Evolutionary conservation across 768 basidiomycete genomes (phyloP).

Genomic region (Macrocybe gigantea): DNA sequence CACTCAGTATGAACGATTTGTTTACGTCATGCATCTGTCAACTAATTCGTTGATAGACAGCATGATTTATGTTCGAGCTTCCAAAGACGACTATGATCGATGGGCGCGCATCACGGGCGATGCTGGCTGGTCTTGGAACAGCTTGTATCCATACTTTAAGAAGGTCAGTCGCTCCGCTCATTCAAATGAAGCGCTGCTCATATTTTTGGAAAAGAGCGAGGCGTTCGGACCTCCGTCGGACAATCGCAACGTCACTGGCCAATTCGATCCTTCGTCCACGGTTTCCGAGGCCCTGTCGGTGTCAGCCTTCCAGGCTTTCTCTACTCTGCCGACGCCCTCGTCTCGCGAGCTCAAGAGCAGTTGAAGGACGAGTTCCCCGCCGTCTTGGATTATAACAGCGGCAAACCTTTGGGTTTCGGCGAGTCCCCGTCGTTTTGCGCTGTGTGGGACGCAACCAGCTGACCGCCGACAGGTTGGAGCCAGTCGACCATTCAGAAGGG

Average conservation of each 20-base stretch:
- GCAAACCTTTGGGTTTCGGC: slow-evolving; percentile 23
- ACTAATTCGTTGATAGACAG: slow-evolving; percentile 6
- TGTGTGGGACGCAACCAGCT: neutral
- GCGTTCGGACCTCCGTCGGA: slow-evolving; percentile 20
- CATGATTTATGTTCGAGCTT: slow-evolving; percentile 18
- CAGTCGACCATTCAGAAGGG: slow-evolving; percentile 20
- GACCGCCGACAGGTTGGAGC: slow-evolving; percentile 8
- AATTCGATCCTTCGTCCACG: slow-evolving; percentile 25
- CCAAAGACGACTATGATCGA: slow-evolving; percentile 23
- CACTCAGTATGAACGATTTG: slow-evolving; percentile 12
- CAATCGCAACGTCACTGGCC: slow-evolving; percentile 22
- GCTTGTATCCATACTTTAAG: slow-evolving; percentile 17
- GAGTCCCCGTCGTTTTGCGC: neutral
- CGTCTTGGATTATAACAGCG: slow-evolving; percentile 25
- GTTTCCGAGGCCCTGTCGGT: slow-evolving; percentile 7
- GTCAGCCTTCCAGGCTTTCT: slow-evolving; percentile 20
- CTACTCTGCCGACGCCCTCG: slow-evolving; percentile 12
- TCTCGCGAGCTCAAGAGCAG: slow-evolving; percentile 11
- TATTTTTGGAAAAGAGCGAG: slow-evolving; percentile 19
- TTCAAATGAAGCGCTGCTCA: neutral
- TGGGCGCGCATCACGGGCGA: slow-evolving; percentile 22
- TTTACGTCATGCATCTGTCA: too few species aligned
- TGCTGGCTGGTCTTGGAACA: slow-evolving; percentile 26
- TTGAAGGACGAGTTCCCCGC: slow-evolving; percentile 19
- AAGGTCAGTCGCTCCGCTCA: neutral